These are phyloP conservation scores for Penicillium antarcticum DNA, from an alignment of 495 filamentous ascomycete species.

Conservation along the genomic window DNA sequence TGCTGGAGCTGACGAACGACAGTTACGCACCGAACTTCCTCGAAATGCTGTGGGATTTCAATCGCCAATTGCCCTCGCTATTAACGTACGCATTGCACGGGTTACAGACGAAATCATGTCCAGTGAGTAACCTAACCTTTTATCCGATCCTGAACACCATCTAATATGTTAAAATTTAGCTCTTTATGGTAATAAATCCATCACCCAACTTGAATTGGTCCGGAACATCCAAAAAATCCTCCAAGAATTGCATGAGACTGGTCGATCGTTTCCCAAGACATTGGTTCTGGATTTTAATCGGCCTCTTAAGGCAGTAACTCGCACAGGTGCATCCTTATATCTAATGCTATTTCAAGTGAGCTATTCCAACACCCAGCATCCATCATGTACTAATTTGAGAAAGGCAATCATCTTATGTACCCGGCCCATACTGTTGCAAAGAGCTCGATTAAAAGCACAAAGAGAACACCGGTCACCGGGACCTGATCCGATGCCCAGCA, in stretches of 20 bases:
- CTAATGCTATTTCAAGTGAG: constrained; percentile 21
- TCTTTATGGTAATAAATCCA: constrained; percentile 20
- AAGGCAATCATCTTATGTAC: constrained; percentile 23
- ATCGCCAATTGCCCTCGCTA: constrained; percentile 17
- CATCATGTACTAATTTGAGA: not conserved
- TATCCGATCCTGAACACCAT: not conserved
- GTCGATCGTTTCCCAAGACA: constrained; percentile 12
- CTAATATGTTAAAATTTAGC: constrained; percentile 5
- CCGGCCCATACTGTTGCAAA: constrained; percentile 19
- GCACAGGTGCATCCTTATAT: constrained; percentile 19
- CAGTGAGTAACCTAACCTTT: constrained; percentile 5
- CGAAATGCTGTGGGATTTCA: constrained; percentile 15
- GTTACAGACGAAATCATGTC: constrained; percentile 24
- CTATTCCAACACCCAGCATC: too few species aligned
- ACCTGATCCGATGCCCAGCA: not conserved
- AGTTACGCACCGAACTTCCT: constrained; percentile 12
- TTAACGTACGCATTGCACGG: constrained; percentile 23
- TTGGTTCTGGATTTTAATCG: constrained; percentile 17
- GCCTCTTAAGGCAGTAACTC: constrained; percentile 14
- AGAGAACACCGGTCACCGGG: not conserved
- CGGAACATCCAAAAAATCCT: constrained; percentile 15
- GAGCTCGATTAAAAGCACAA: constrained; percentile 14
- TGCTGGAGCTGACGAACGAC: constrained; percentile 23
- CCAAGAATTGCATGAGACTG: constrained; percentile 17
- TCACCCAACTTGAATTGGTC: constrained; percentile 18